Evolutionary conservation across 768 basidiomycete species (phyloP), one percentile per base, ranked within the genome.

Genomic region (Russula vinacea): DNA sequence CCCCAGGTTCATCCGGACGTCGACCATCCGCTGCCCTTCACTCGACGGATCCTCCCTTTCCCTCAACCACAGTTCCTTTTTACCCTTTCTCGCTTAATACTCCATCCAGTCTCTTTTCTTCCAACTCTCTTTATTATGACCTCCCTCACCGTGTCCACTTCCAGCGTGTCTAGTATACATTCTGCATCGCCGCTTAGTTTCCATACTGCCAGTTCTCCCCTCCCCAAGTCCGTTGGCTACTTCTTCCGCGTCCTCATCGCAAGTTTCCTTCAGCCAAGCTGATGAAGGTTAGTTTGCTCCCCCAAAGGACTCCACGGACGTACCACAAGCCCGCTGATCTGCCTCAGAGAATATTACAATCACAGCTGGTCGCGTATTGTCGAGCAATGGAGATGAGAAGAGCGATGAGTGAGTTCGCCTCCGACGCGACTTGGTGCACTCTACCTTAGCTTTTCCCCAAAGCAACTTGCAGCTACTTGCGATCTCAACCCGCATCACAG

Each of bases 401-500:
- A 85, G 84, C 71, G 80, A 83, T 67, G 88, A 90, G 89, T 90
- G 73, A 74, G 89, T 69, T 71, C 64, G 54, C 53, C 62, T 64
- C 37, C 33, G 14, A n/a, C 35, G 26, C 58, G 24, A 26, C 26
- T 58, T 32, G 16, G 40, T 35, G 26, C 47, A 16, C 5, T 11
- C 51, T 32, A 29, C 0, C 2, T 33, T 14, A 19, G n/a, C 39
- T 19, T 33, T 19, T 10, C 33, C 33, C 42, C 54, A 17, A 76
- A 92, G 89, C 60, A 88, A 92, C 73, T 78, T 94, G 50, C 88
- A 84, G 60, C 73, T 91, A 52, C 77, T 93, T 45, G 89, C 90
- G 44, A 78, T 91, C 70, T 91, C 90, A 37, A 89, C 90, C 0
- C 89, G 88, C 72, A 90, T 94, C 70, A 93, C 92, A 14, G 92